Evolutionary conservation across 129 eudicot genomes (phyloP), one percentile per base, ranked within the genome.

Genomic region (Saussurea involucrata): DNA sequence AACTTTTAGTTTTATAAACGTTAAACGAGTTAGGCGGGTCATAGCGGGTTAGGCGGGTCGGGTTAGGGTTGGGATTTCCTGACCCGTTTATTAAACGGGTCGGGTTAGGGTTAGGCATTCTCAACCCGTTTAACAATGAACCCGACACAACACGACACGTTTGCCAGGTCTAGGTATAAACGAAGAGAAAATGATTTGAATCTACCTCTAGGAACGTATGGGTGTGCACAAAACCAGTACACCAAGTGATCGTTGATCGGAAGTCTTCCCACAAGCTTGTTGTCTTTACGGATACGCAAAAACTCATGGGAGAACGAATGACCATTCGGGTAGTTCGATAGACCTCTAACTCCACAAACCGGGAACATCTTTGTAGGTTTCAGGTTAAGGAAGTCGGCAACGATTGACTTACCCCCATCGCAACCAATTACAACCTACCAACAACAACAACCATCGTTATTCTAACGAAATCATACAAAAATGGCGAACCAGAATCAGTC

Each of bases 381-480:
- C 10, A 90, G 64, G 40, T 76, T 83, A 55, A 90, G 88, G 74
- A 68, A 88, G 10, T 88, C 32, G 1, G 96, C 85, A 76, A 84
- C 76, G 0, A 80, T 72, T 0, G 96, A 90, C 5, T 77, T 84
- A 36, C 80, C 73, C 66, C 92, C 92, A 78, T 88, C 96, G 66
- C 92, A 90, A 7, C 96, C 92, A 17, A 90, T 84, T 63, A 88
- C 75, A 73, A 77, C 88, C 92, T 90, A 87, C 29, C 32, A 63
- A n/a, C n/a, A 13, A 4, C 32, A n/a, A 49, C 8, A 46, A 49
- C 4, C 74, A n/a, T n/a, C 37, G n/a, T 44, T 63, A 8, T 12
- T 20, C 6, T 77, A 21, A 24, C n/a, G 8, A 18, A 58, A 69
- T 24, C 2, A 2, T 27, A 2, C 29, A 53, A 17, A 53, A 53